phyloP scores from a whole-genome alignment of 805 yeast genomes.

The Wickerhamomyces rabaulensis region DNA sequence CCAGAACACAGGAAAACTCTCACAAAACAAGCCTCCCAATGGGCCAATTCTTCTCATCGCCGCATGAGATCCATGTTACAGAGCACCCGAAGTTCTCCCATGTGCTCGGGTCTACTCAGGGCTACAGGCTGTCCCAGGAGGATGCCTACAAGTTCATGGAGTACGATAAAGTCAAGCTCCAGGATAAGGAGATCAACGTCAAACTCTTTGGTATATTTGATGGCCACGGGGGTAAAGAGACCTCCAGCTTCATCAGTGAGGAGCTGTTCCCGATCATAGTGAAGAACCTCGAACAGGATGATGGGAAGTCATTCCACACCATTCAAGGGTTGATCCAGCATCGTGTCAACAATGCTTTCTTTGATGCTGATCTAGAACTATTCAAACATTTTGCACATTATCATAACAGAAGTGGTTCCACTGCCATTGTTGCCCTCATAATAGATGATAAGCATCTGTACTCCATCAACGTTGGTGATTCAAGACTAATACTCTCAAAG shows the following conservation, averaged over 20 bases:
- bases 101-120: conserved; percentile 73
- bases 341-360: conserved; percentile 37
- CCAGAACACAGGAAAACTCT: background rate
- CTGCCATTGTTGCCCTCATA: conserved; percentile 43
- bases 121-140: conserved; percentile 69
- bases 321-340: conserved; percentile 31
- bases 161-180: conserved; percentile 29
- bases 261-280: conserved; percentile 22
- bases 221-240: conserved; percentile 74
- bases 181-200: conserved; percentile 13
- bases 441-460: conserved; percentile 40
- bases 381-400: conserved; percentile 27
- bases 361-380: conserved; percentile 40
- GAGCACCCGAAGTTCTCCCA: conserved; percentile 37
- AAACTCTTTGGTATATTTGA: conserved; percentile 70
- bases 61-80: conserved; percentile 48
- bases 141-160: conserved; percentile 61
- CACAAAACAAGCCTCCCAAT: conserved; percentile 26
- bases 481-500: conserved; percentile 52
- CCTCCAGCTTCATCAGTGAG: conserved; percentile 48
- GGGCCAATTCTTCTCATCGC: conserved; percentile 76
- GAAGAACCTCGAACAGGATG: conserved; percentile 4
- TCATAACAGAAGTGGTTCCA: conserved; percentile 43
- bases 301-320: conserved; percentile 23
- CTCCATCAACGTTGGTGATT: conserved; percentile 74